Evolutionary conservation across 2,329 filamentous ascomycete genomes (phyloP), one percentile per base, ranked within the genome.

Genomic region (Graphiopsis chlorocephala): DNA sequence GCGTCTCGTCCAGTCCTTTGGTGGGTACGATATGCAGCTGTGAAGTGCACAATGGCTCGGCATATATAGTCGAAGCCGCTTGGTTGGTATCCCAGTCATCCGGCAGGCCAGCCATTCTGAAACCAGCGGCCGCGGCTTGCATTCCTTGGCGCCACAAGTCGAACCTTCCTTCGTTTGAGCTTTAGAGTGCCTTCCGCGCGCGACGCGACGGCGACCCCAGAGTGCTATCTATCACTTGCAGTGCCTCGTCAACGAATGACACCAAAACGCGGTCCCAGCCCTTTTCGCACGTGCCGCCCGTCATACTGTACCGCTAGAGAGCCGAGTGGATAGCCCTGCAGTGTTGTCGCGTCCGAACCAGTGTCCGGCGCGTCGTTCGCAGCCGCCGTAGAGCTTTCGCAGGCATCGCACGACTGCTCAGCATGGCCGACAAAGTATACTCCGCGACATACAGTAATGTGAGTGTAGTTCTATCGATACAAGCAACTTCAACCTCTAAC

Each of bases 391-490:
- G 26, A 20, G 26, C 28, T 17, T 20, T 53, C 15, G 50, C 29
- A 53, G 17, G 28, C 29, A n/a, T 31, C 28, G 28, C 50, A 25
- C 38, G 38, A 29, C 11, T 29, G n/a, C 29, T 15, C 50, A 31
- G 50, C 50, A 64, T 64, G 62, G 23, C 62, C 20, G 62, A 64
- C 62, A 82, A 81, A 67, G 84, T 88, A 65, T 89, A 88, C 75
- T 86, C 85, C 74, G 86, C 86, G 64, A 88, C 86, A 11, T 89
- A 89, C 73, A 88, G 86, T 75, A 87, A 71, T 71, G 69, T 72
- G 20, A 48, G 65, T 35, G 38, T 35, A 25, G 15, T 56, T n/a
- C 31, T 2, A 14, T 29, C 15, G 25, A 45, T 20, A 10, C 17
- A 31, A n/a, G 10, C 17, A 5, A 5, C 1, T 29, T 5, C 15